A percentile compares a stretch with the other conserved stretches of the same genome.
Conservation (phyloP, 768 basidiomycete species). For the Suillus plorans region DNA sequence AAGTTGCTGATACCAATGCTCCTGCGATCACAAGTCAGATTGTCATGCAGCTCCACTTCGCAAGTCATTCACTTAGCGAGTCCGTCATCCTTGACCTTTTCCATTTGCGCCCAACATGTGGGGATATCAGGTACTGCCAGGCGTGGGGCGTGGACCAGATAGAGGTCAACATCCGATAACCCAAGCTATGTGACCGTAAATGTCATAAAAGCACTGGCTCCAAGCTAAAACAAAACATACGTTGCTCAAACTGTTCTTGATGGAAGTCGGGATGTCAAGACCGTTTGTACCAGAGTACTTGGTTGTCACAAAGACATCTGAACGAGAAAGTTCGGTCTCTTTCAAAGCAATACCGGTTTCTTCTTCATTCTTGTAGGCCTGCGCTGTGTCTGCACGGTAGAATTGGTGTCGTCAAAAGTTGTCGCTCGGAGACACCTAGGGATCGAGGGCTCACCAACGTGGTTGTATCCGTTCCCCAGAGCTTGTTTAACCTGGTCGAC, state of each 20-base stretch:
- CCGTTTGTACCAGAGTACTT: conserved; percentile 56
- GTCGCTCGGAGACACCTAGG: neutral
- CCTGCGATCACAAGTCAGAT: conserved; percentile 32
- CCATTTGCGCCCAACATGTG: conserved; percentile 63
- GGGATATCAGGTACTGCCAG: conserved; percentile 60
- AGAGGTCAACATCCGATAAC: conserved; percentile 56
- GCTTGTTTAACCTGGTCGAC: conserved; percentile 61
- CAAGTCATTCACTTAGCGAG: conserved; percentile 48
- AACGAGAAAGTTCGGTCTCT: conserved; percentile 54
- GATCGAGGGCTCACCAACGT: conserved; percentile 46
- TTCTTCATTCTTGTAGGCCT: conserved; percentile 56
- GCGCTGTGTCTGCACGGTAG: conserved; percentile 51
- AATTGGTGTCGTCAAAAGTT: neutral
- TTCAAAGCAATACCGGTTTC: conserved; percentile 41
- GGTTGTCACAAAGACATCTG: conserved; percentile 63
- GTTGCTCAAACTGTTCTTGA: conserved; percentile 54
- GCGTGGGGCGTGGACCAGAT: conserved; percentile 63
- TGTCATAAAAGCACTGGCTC: conserved; percentile 29
- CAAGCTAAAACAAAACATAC: conserved; percentile 26
- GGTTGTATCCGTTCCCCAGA: conserved; percentile 58
- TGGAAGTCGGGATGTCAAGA: conserved; percentile 53
- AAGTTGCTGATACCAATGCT: conserved; percentile 78
- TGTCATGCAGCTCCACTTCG: neutral
- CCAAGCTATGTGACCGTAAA: neutral
- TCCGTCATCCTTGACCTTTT: conserved; percentile 54